Evolutionary conservation across 1,284 basidiomycete species (phyloP).

Genomic region (Rhodofomes roseus): DNA sequence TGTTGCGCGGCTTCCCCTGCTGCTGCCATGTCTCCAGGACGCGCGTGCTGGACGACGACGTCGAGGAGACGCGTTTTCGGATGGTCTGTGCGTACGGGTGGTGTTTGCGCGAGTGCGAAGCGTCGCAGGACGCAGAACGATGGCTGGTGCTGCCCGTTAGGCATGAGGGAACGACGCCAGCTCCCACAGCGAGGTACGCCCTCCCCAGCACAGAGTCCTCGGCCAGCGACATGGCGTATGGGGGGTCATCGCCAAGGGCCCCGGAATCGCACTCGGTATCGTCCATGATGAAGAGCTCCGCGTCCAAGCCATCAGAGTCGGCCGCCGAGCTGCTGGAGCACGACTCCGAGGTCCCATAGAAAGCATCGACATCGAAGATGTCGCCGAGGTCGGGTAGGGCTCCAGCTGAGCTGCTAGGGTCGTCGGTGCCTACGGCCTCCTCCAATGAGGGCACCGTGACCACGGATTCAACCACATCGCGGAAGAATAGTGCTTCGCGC

Average conservation of each 20-base stretch:
- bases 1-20: not conserved
- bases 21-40: not conserved
- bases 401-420: not conserved
- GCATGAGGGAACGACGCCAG: not conserved
- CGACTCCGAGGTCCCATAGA: not conserved
- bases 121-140: not conserved
- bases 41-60: not conserved
- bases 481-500: not conserved
- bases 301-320: not conserved
- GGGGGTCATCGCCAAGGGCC: not conserved
- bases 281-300: not conserved
- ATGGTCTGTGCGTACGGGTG: not conserved
- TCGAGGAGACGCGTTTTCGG: not conserved
- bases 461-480: not conserved
- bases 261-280: not conserved
- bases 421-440: too few species aligned
- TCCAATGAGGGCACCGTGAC: not conserved
- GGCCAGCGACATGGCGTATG: not conserved
- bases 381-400: not conserved
- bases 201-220: not conserved
- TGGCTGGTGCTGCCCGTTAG: not conserved
- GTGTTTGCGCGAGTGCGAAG: not conserved
- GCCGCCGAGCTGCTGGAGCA: not conserved
- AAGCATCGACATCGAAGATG: not conserved
- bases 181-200: not conserved